Evolutionary conservation across 306 rosid genomes (phyloP).

Genomic region (Ormosia semicastrata): DNA sequence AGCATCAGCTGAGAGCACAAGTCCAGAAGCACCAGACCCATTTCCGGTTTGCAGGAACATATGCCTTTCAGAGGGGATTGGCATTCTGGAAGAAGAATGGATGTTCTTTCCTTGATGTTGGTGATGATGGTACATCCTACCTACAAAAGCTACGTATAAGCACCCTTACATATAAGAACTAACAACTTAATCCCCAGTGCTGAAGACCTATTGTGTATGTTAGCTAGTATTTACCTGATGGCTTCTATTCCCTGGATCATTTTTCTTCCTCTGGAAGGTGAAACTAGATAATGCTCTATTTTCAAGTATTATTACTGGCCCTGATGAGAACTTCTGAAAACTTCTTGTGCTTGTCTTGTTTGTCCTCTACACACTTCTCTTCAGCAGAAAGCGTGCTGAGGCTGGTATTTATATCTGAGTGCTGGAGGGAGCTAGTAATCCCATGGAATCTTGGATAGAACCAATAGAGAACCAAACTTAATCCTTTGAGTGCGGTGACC

Average conservation of each 20-base stretch:
- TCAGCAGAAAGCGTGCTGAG: constrained; percentile 39
- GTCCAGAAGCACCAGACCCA: constrained; percentile 80
- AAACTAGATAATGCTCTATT: constrained; percentile 30
- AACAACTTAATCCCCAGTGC: constrained; percentile 10
- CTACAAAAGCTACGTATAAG: constrained; percentile 30
- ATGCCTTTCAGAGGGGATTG: constrained; percentile 67
- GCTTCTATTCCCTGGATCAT: constrained; percentile 21
- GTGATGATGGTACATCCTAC: constrained; percentile 70
- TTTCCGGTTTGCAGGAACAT: constrained; percentile 68
- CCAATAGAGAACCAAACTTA: constrained; percentile 46
- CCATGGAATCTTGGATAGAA: constrained; percentile 54
- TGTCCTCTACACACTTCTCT: constrained; percentile 32
- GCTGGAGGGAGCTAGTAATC: constrained; percentile 1
- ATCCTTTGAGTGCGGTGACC: constrained; percentile 50
- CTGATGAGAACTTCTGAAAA: constrained; percentile 24
- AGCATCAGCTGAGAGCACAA: constrained; percentile 94
- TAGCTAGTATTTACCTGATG: constrained; percentile 41
- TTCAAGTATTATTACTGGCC: constrained; percentile 15
- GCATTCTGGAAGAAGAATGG: constrained; percentile 64
- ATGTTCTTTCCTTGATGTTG: constrained; percentile 65
- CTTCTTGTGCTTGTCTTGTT: constrained; percentile 34
- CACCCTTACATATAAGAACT: constrained; percentile 16
- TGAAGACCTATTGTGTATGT: constrained; percentile 4
- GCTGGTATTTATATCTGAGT: constrained; percentile 52
- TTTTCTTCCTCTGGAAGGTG: constrained; percentile 28